phyloP scores from a whole-genome alignment of 192 early-diverging fungal genomes.

The Podila horticola region DNA sequence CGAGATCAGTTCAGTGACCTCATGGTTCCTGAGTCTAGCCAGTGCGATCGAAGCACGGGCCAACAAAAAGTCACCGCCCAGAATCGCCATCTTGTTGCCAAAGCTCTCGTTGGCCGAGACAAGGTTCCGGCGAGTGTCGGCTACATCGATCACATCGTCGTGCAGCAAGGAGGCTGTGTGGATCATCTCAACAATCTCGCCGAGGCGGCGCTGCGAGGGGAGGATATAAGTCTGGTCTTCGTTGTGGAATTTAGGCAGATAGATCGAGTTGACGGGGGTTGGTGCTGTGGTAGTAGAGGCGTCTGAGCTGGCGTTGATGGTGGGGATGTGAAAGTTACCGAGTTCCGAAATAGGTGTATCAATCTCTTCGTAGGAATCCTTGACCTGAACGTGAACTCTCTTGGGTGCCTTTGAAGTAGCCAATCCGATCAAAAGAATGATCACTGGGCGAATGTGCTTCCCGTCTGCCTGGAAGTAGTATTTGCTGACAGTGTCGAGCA shows the following conservation, averaged over 20 bases:
- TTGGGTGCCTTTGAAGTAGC: conserved; percentile 81
- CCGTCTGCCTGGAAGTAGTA: conserved; percentile 91
- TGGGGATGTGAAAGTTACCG: conserved; percentile 46
- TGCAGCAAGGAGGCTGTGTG: conserved; percentile 96
- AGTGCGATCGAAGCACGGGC: conserved; percentile 93
- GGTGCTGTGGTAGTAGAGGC: conserved; percentile 1
- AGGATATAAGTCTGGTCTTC: conserved; percentile 66
- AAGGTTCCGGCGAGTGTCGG: conserved; percentile 77
- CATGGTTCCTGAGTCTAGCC: conserved; percentile 87
- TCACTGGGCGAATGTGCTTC: conserved; percentile 92
- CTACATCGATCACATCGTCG: conserved; percentile 85
- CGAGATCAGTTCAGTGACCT: conserved; percentile 93
- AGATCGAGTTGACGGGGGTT: conserved; percentile 22
- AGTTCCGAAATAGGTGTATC: conserved; percentile 68
- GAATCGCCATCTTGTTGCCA: conserved; percentile 98
- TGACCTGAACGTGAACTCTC: conserved; percentile 48
- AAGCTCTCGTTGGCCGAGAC: conserved; percentile 86
- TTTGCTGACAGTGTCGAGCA: conserved; percentile 86
- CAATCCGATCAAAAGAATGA: conserved; percentile 90
- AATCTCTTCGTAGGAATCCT: conserved; percentile 66
- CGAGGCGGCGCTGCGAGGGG: conserved; percentile 89
- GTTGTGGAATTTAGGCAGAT: conserved; percentile 31
- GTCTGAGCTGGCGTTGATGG: conserved; percentile 4
- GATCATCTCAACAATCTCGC: conserved; percentile 99
- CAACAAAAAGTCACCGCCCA: conserved; percentile 94